These are phyloP conservation scores for Sindora glabra DNA, from an alignment of 306 rosid genomes.

Conservation along the genomic window DNA sequence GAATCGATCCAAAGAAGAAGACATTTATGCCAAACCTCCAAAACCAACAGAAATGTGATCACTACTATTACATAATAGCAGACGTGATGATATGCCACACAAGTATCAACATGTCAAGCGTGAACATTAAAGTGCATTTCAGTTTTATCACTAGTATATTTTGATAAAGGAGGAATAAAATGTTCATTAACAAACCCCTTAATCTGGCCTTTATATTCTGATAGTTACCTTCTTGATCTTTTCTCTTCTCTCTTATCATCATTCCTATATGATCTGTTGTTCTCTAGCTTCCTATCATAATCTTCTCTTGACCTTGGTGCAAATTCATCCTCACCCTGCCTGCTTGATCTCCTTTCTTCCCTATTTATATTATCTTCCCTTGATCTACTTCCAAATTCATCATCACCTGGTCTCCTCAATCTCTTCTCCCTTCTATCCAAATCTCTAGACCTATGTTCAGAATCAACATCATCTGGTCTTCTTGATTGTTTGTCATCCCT, in stretches of 20 bases:
- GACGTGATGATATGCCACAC: background rate
- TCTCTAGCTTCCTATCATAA: conserved; percentile 38
- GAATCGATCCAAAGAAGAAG: background rate
- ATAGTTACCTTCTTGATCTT: conserved; percentile 33
- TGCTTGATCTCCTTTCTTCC: conserved; percentile 44
- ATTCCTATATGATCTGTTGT: conserved; percentile 22
- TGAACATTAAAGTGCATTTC: background rate
- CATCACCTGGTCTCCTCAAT: conserved; percentile 20
- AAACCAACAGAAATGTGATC: background rate
- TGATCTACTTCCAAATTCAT: conserved; percentile 35
- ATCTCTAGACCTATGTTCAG: conserved; percentile 37
- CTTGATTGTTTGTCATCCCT: conserved; percentile 40
- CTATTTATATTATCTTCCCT: conserved; percentile 32
- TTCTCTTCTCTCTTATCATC: conserved; percentile 22
- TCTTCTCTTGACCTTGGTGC: conserved; percentile 45
- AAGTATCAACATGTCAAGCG: background rate
- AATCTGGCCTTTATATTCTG: background rate
- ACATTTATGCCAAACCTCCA: background rate
- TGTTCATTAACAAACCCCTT: background rate
- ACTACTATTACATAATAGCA: background rate
- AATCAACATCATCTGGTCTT: conserved; percentile 29
- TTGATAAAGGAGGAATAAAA: background rate
- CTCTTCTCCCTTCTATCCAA: conserved; percentile 41
- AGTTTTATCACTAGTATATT: too few relatives aligned
- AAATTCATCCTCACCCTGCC: conserved; percentile 29